Percentiles rank a stretch among this genome's conserved stretches.
Conservation (phyloP, 1,139 yeast species). For the Sugiyamaella grinbergsii region DNA sequence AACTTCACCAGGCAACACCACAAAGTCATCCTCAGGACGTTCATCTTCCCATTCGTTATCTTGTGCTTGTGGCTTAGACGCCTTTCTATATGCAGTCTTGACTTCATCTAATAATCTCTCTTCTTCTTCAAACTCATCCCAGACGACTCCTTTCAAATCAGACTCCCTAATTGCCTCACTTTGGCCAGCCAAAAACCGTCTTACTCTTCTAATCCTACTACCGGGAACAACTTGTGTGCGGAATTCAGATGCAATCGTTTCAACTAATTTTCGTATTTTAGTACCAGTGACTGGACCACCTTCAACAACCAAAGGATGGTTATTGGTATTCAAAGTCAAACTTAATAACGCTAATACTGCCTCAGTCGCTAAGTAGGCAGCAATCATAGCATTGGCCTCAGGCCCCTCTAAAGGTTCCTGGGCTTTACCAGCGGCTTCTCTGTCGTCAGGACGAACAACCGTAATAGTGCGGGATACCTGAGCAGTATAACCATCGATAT, state of each 20-base stretch:
- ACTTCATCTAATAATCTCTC: constrained; percentile 49
- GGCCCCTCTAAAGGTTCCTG: constrained; percentile 69
- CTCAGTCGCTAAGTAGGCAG: constrained; percentile 85
- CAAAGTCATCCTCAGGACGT: constrained; percentile 51
- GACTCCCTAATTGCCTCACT: constrained; percentile 88
- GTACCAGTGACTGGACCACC: constrained; percentile 58
- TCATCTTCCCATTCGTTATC: constrained; percentile 25
- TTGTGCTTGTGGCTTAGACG: constrained; percentile 4
- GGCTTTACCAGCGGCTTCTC: constrained; percentile 31
- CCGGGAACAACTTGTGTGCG: constrained; percentile 89
- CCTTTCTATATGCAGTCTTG: constrained; percentile 23
- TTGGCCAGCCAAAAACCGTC: constrained; percentile 95
- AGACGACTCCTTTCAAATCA: constrained; percentile 88
- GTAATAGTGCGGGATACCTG: constrained; percentile 75
- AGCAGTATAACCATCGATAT: constrained; percentile 93
- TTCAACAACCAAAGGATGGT: constrained; percentile 40
- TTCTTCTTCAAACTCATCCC: constrained; percentile 88
- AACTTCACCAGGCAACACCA: constrained; percentile 78
- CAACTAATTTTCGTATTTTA: constrained; percentile 72
- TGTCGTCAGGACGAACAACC: constrained; percentile 62
- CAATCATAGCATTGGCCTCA: constrained; percentile 87
- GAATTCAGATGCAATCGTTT: constrained; percentile 75
- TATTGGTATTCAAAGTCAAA: constrained; percentile 69
- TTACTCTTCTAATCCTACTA: constrained; percentile 83
- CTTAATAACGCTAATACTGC: constrained; percentile 76